Conservation (phyloP, 108 stramenopile genomes). For the Cyclotella cryptica region DNA sequence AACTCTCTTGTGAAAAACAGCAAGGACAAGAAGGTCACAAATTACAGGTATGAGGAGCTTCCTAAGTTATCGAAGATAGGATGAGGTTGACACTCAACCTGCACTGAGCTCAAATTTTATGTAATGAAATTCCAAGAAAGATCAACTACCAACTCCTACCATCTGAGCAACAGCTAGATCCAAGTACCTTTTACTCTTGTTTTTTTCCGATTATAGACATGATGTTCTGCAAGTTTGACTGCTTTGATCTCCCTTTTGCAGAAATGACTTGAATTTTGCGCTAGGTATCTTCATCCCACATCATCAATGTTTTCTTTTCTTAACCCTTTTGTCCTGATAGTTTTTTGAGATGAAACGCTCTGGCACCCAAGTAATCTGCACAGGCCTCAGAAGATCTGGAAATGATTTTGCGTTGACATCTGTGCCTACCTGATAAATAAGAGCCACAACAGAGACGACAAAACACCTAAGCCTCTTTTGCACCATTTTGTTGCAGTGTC, state of each 20-base stretch:
- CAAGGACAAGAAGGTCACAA: conserved; percentile 11
- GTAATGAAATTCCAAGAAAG: too few relatives aligned
- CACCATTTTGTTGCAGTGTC: neutral
- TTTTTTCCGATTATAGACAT: too few relatives aligned
- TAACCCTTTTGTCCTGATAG: neutral
- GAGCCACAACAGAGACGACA: neutral
- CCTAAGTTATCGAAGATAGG: conserved; percentile 26
- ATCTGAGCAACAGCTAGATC: too few relatives aligned
- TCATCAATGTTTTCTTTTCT: too few relatives aligned
- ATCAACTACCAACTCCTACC: too few relatives aligned
- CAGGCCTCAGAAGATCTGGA: neutral
- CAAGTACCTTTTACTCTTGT: too few relatives aligned
- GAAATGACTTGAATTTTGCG: too few relatives aligned
- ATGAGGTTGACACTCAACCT: conserved; percentile 3
- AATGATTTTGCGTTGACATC: neutral
- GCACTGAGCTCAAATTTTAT: too few relatives aligned
- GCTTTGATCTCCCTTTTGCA: too few relatives aligned
- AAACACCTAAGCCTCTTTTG: neutral
- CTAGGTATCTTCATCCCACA: too few relatives aligned
- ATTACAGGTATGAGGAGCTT: conserved; percentile 12
- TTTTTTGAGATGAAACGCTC: neutral
- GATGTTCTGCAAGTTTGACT: too few relatives aligned
- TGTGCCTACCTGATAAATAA: neutral
- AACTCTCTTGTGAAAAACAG: conserved; percentile 1
- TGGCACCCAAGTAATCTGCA: neutral